A percentile compares a stretch with the other conserved stretches of the same genome.
Evolutionary conservation across 257 asterid genomes (phyloP).

Genomic region (Euphrasia confusa): DNA sequence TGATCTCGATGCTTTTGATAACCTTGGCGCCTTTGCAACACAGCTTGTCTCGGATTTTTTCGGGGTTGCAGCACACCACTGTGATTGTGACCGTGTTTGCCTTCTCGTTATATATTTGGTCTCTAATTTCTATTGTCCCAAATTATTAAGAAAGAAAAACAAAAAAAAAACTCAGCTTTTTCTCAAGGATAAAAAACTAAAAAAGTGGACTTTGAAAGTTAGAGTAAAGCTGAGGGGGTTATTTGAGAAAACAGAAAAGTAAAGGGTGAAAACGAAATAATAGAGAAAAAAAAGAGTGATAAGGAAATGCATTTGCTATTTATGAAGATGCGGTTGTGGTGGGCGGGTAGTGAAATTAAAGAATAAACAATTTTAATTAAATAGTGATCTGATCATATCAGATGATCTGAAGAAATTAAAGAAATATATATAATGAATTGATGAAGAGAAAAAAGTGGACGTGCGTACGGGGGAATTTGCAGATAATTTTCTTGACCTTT

Average conservation of each 20-base stretch:
- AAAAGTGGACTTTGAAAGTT: background rate
- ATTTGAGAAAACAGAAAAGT: background rate
- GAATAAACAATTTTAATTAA: too few species aligned
- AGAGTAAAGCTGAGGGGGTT: background rate
- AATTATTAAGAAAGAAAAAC: background rate
- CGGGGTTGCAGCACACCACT: conserved; percentile 71
- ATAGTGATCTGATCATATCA: too few species aligned
- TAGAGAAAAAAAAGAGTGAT: background rate
- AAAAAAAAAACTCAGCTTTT: conserved; percentile 25
- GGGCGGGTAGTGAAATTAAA: background rate
- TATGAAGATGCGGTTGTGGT: conserved; percentile 19
- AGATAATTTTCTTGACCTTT: conserved; percentile 73
- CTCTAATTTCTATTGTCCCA: conserved; percentile 60
- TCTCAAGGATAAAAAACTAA: background rate
- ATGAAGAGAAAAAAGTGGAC: background rate
- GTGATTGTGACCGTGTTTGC: conserved; percentile 51
- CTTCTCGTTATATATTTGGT: conserved; percentile 60
- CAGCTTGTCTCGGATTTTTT: conserved; percentile 64
- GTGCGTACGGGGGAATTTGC: conserved; percentile 74
- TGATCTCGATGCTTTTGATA: conserved; percentile 61
- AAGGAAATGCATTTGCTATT: conserved; percentile 13
- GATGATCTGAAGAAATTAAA: background rate
- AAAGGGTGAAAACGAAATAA: background rate
- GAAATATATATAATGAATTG: background rate
- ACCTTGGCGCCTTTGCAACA: conserved; percentile 53